These are phyloP conservation scores for Dunaliella primolecta DNA, from an alignment of 139 green algal species.

Conservation along the genomic window DNA sequence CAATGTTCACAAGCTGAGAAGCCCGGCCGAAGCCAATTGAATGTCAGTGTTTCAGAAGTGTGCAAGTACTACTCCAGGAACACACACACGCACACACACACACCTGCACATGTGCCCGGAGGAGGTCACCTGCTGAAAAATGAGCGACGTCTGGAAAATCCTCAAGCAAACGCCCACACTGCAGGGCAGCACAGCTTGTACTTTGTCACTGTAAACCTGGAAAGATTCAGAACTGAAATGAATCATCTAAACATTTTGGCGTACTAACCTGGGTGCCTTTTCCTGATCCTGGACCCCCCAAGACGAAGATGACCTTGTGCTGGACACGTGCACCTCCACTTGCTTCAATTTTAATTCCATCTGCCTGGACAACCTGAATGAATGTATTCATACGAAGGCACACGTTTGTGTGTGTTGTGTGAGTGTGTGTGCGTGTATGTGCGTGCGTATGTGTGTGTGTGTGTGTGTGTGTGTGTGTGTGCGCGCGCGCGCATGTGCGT, in stretches of 20 bases:
- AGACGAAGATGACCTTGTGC: conserved; percentile 57
- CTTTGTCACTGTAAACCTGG: too few relatives aligned
- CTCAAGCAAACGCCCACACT: conserved; percentile 83
- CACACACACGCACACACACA: too few relatives aligned
- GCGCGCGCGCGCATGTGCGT: too few relatives aligned
- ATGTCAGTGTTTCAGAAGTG: too few relatives aligned
- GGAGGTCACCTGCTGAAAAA: conserved; percentile 88
- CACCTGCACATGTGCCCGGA: conserved; percentile 79
- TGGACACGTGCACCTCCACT: conserved; percentile 4
- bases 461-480: neutral
- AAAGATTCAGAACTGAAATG: too few relatives aligned
- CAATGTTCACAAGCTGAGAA: too few relatives aligned
- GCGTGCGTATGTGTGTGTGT: neutral
- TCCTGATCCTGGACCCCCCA: conserved; percentile 81
- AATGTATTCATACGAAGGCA: neutral
- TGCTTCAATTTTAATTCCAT: neutral
- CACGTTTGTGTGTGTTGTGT: neutral
- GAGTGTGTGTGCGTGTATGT: neutral
- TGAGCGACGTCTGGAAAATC: conserved; percentile 81
- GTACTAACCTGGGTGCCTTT: conserved; percentile 91
- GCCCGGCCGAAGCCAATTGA: too few relatives aligned
- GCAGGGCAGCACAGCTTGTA: neutral
- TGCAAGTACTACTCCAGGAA: too few relatives aligned
- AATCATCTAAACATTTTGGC: too few relatives aligned
- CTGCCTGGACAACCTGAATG: neutral